phyloP scores from a whole-genome alignment of 2,329 filamentous ascomycete species.

The Nemania diffusa region DNA sequence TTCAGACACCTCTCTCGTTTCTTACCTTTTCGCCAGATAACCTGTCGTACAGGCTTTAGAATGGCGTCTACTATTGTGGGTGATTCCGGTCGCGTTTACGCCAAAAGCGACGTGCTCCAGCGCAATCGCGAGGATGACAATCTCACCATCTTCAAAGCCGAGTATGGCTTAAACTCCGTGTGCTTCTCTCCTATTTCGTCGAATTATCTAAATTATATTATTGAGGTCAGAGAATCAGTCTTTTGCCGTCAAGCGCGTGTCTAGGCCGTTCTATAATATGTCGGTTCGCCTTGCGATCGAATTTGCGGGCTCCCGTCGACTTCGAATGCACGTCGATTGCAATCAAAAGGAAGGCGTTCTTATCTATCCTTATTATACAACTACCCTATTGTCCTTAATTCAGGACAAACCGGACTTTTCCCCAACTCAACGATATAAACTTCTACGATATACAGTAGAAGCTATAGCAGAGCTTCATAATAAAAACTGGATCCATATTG shows the following conservation, averaged over 20 bases:
- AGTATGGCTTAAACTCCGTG: conserved; percentile 46
- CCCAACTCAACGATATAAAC: conserved; percentile 46
- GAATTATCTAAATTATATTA: conserved; percentile 33
- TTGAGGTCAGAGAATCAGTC: conserved; percentile 47
- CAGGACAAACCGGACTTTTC: conserved; percentile 48
- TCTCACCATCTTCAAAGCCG: conserved; percentile 49
- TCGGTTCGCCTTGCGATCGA: conserved; percentile 49
- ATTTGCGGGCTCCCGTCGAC: conserved; percentile 46
- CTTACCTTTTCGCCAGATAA: conserved; percentile 15
- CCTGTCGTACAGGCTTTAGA: conserved; percentile 43
- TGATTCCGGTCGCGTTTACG: conserved; percentile 52
- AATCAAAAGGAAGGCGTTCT: conserved; percentile 49
- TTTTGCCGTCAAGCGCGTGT: conserved; percentile 50
- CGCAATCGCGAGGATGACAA: conserved; percentile 38
- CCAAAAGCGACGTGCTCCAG: conserved; percentile 47
- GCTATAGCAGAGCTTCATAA: conserved; percentile 51
- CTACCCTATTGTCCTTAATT: conserved; percentile 50
- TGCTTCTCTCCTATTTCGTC: conserved; percentile 27
- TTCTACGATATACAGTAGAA: conserved; percentile 49
- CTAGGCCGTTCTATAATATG: conserved; percentile 47
- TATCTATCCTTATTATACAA: conserved; percentile 51
- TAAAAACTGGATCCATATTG: conserved; percentile 51
- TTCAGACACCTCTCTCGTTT: conserved; percentile 19
- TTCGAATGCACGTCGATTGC: conserved; percentile 52
- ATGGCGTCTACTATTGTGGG: conserved; percentile 50